Evolutionary conservation across 179 eudicot genomes (phyloP).

Genomic region (Corrigiola litoralis): DNA sequence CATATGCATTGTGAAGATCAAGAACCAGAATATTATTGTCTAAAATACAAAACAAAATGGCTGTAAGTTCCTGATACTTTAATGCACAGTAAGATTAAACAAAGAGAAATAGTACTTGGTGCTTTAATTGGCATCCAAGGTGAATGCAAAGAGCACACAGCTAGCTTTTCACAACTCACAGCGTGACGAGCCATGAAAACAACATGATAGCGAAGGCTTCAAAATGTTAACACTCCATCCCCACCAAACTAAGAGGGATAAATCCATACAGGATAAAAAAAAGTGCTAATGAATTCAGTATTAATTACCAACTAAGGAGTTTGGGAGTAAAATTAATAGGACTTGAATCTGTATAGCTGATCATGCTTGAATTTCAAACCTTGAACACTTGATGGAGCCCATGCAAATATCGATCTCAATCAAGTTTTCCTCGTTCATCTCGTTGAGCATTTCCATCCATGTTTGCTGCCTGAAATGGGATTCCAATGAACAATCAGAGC

Average conservation of each 20-base stretch:
- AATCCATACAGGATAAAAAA: slow-evolving; percentile 25
- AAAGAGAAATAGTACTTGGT: slow-evolving; percentile 11
- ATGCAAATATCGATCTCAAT: slow-evolving; percentile 76
- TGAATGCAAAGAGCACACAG: slow-evolving; percentile 11
- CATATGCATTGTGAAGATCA: slow-evolving; percentile 3
- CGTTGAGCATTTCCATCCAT: slow-evolving; percentile 43
- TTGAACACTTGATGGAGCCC: slow-evolving; percentile 73
- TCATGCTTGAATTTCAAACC: slow-evolving; percentile 61
- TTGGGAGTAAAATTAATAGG: slow-evolving; percentile 6
- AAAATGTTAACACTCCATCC: slow-evolving; percentile 12
- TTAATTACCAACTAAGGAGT: not conserved
- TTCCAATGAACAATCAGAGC: slow-evolving; percentile 27
- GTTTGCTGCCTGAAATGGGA: slow-evolving; percentile 28
- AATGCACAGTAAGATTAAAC: slow-evolving; percentile 18
- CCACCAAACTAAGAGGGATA: not conserved
- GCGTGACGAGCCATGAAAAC: slow-evolving; percentile 8
- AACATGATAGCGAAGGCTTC: slow-evolving; percentile 14
- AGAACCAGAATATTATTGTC: not conserved
- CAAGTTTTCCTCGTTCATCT: slow-evolving; percentile 65
- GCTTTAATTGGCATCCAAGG: slow-evolving; percentile 30
- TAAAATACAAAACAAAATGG: slow-evolving; percentile 9
- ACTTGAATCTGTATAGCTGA: not conserved
- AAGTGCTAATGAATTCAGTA: slow-evolving; percentile 10
- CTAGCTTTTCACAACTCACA: slow-evolving; percentile 4
- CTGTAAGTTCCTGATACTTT: slow-evolving; percentile 16